Evolutionary conservation across 495 filamentous ascomycete species (phyloP).

Genomic region (Thozetella sp.): DNA sequence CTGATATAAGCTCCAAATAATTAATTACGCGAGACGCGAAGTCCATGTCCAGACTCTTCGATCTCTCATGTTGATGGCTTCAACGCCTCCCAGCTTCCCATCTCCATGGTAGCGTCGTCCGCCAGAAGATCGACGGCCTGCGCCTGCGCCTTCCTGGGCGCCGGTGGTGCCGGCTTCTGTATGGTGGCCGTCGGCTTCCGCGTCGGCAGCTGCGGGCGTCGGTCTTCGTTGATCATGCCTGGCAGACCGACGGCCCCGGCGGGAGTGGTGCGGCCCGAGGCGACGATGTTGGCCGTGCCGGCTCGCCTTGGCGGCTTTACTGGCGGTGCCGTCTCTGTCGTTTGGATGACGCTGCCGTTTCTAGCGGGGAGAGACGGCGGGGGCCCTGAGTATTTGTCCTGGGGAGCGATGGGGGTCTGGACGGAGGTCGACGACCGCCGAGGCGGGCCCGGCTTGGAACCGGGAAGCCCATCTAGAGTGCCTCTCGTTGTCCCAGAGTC

Average conservation of each 20-base stretch:
- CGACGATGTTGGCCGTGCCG: constrained; percentile 11
- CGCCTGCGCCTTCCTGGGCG: constrained; percentile 22
- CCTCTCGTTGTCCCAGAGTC: constrained; percentile 1
- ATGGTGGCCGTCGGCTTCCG: constrained; percentile 14
- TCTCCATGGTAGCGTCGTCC: constrained; percentile 33
- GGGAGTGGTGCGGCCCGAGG: constrained; percentile 8
- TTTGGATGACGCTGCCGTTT: constrained; percentile 6
- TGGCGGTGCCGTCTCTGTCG: constrained; percentile 3
- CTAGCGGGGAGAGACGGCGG: background rate
- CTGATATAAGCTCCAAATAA: no score
- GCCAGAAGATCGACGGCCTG: constrained; percentile 35
- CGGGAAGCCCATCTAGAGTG: background rate
- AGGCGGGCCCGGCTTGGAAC: constrained; percentile 5
- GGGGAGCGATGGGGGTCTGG: background rate
- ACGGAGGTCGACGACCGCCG: constrained; percentile 10
- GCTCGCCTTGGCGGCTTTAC: constrained; percentile 12
- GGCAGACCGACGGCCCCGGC: constrained; percentile 22
- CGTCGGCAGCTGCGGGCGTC: constrained; percentile 9
- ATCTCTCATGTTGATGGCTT: constrained; percentile 29
- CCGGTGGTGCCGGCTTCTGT: constrained; percentile 20
- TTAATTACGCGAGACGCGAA: background rate
- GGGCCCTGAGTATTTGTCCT: background rate
- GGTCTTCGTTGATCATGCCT: constrained; percentile 12
- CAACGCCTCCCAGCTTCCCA: constrained; percentile 49
- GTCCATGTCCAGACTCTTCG: background rate